These are phyloP conservation scores for Lithohypha guttulata DNA, from an alignment of 2,329 filamentous ascomycete species.

Conservation along the genomic window DNA sequence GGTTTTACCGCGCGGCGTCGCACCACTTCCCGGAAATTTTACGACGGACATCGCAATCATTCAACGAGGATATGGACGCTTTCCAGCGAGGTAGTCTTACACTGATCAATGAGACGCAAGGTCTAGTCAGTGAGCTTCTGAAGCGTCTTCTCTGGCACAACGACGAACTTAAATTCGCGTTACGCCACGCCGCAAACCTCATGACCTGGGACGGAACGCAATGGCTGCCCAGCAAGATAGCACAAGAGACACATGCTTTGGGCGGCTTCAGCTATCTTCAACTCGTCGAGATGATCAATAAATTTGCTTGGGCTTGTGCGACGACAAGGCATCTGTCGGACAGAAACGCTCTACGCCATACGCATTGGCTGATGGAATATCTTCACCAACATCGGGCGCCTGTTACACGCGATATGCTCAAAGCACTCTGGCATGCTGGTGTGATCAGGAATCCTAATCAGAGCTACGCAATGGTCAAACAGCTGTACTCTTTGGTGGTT, in stretches of 20 bases:
- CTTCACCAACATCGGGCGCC: slow-evolving; percentile 34
- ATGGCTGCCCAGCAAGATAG: background rate
- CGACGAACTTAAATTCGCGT: slow-evolving; percentile 1
- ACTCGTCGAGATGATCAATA: slow-evolving; percentile 30
- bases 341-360: slow-evolving; percentile 34
- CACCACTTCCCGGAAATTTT: slow-evolving; percentile 4
- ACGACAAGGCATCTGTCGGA: slow-evolving; percentile 16
- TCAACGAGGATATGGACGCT: slow-evolving; percentile 2
- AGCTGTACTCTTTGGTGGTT: slow-evolving; percentile 24
- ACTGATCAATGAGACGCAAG: slow-evolving; percentile 1
- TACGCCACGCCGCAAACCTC: background rate
- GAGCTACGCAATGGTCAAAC: slow-evolving; percentile 29
- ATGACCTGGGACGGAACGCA: background rate
- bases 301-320: slow-evolving; percentile 20
- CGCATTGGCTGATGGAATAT: slow-evolving; percentile 38
- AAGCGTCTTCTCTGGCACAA: slow-evolving; percentile 8
- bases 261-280: slow-evolving; percentile 28
- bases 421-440: slow-evolving; percentile 41
- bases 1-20: background rate
- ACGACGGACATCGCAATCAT: background rate
- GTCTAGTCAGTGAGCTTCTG: background rate
- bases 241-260: slow-evolving; percentile 1
- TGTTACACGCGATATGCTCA: slow-evolving; percentile 33
- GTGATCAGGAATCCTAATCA: slow-evolving; percentile 33
- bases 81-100: background rate